Evolutionary conservation across 148 eudicot species (phyloP), one percentile per base, ranked within the genome.

Genomic region (Persicaria tinctoria): DNA sequence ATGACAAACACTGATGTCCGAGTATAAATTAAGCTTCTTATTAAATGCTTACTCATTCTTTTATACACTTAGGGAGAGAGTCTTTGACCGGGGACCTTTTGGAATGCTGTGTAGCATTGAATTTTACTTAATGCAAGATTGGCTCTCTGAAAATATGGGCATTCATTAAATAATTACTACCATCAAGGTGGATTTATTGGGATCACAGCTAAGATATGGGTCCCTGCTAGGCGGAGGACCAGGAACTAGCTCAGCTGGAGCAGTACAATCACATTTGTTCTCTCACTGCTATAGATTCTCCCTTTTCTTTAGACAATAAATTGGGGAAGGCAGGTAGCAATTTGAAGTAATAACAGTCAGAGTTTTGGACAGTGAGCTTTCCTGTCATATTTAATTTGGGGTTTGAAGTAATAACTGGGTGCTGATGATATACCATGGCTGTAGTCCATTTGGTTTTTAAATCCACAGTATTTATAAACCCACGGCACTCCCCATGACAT

Each of bases 161-260:
- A 66, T 66, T 66, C 47, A 41, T 38, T 66, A 13, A 66, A 66
- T 66, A 66, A 66, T 66, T 66, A 41, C 70, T 66, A 66, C 70
- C 70, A 66, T 66, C 70, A 66, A 66, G 48, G 70, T 66, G 70
- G 70, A 66, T 44, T 66, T 66, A 66, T 66, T 66, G 70, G 70
- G 70, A 66, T 66, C 70, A 66, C 70, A 66, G 70, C 70, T 66
- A 66, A 66, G 70, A 66, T 66, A 66, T 66, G 70, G 70, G 70
- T 66, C 70, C 70, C 70, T 66, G 44, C 70, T 66, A 66, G 70
- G 70, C 70, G 41, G 70, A 66, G 46, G 70, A 14, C 70, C 46
- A 38, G 70, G 46, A 4, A 66, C 14, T 66, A 66, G 48, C 70
- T 66, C 70, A 44, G 70, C 70, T 66, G 48, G 48, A 66, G 70